Evolutionary conservation across 2,329 filamentous ascomycete species (phyloP), one percentile per base, ranked within the genome.

Genomic region (Sporothrix euskadiensis): DNA sequence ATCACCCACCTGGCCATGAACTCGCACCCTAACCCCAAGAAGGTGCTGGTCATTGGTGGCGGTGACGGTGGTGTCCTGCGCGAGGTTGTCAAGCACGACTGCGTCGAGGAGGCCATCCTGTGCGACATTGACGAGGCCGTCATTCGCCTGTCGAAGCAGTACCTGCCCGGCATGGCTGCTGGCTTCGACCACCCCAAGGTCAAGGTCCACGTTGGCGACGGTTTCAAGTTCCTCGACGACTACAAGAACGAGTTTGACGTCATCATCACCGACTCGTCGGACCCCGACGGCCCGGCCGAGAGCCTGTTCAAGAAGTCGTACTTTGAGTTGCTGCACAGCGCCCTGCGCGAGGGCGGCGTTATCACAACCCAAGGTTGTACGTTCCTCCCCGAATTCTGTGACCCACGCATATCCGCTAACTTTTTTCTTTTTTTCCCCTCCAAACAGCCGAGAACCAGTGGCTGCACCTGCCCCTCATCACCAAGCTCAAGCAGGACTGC

Each of bases 291-390:
- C 77, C 96, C 96, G 44, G 96, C 96, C 78, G 94, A 98, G 89
- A 91, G 89, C 80, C 89, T 99, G 77, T 99, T 99, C 92, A 90
- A 98, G 89, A 98, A 98, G 88, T 92, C 94, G 76, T 99, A 99
- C 89, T 99, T 98, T 84, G 88, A 98, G 88, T 91, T 99, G 78
- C 89, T 99, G 76, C 88, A 92, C 83, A 92, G 91, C 81, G 96
- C 96, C 79, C 90, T 98, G 79, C 91, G 93, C 78, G 94, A 97
- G 80, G 95, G 94, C 85, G 96, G 96, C 87, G 94, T 99, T 82
- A 98, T 99, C 86, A 95, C 94, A 85, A 99, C 96, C 82, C 96
- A 99, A 98, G 96, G 96, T 99, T 97, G 94, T 97, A 94, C 89
- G 94, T 93, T 88, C 78, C 90, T 75, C 70, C 61, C 41, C 74